Evolutionary conservation across 1,139 yeast genomes (phyloP), one percentile per base, ranked within the genome.

Genomic region (Yamadazyma triangularis): DNA sequence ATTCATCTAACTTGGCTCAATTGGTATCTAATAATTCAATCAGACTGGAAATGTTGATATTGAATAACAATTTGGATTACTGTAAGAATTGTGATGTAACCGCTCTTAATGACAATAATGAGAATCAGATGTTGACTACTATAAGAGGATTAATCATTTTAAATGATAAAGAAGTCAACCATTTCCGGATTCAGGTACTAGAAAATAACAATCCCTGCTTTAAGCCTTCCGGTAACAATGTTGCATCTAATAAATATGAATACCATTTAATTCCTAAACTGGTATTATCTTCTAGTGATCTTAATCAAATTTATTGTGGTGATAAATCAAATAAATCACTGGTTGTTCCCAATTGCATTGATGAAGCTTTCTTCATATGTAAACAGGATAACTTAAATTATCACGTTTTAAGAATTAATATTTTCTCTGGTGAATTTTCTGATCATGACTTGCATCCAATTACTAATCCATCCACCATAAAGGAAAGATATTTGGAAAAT

Each of bases 41-140:
- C 28, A 32, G n/a, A 15, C 15, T 30, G 29, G 52, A 50, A 9
- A 42, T 60, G 33, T 33, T 60, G 12, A 51, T 60, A 4, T 50
- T 68, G 33, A 66, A 64, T 42, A 64, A 65, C 32, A 40, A 42
- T 15, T 40, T 67, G 21, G 47, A 50, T 59, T 66, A 8, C 44
- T 65, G 22, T 42, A 47, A 23, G 58, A 59, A 31, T 19, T 7
- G 23, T 18, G 38, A 40, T 27, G 49, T 47, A 11, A 23, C 39
- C 4, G 42, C 40, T 16, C 34, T 47, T 14, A n/a, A n/a, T n/a
- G n/a, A n/a, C n/a, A n/a, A n/a, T n/a, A n/a, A n/a, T n/a, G 56
- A 56, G 32, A 41, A 46, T 12, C 57, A 56, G 32, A 36, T 45
- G 10, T 38, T 63, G 27, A 50, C 58, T 8, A 42, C 50, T 1